Conservation (phyloP, 2,329 filamentous ascomycete genomes). For the Atkinsonella hypoxylon region DNA sequence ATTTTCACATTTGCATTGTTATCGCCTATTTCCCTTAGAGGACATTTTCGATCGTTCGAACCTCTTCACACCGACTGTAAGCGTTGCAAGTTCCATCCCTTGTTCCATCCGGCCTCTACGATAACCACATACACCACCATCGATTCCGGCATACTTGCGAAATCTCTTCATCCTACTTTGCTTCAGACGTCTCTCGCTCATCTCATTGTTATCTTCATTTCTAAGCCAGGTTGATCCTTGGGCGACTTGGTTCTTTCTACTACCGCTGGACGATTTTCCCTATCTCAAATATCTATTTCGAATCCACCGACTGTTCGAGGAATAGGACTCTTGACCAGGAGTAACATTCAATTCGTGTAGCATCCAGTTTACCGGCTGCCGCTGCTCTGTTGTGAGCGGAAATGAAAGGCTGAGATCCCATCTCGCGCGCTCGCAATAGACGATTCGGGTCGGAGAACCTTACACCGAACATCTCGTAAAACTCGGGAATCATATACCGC, state of each 20-base stretch:
- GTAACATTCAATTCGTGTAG: background rate
- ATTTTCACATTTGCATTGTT: background rate
- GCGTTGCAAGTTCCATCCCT: constrained; percentile 5
- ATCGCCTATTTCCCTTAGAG: background rate
- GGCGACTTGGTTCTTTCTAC: constrained; percentile 19
- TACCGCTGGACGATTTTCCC: constrained; percentile 5
- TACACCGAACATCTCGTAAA: too few species aligned
- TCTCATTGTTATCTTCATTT: constrained; percentile 10
- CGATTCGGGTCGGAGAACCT: too few species aligned
- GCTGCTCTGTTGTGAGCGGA: background rate
- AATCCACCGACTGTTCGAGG: background rate
- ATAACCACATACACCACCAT: constrained; percentile 1
- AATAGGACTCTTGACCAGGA: background rate
- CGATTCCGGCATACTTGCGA: background rate
- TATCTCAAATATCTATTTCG: background rate
- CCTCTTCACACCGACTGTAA: background rate
- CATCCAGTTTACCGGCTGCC: background rate
- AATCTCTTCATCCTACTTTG: background rate
- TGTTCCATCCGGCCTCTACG: background rate
- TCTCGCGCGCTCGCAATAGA: background rate
- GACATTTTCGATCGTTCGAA: background rate
- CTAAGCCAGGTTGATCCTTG: constrained; percentile 44
- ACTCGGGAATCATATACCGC: too few species aligned
- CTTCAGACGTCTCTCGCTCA: constrained; percentile 8
- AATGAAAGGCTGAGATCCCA: background rate